Base-by-base conservation (phyloP, 345 rosid species). In the Eucalyptus viminalis region DNA sequence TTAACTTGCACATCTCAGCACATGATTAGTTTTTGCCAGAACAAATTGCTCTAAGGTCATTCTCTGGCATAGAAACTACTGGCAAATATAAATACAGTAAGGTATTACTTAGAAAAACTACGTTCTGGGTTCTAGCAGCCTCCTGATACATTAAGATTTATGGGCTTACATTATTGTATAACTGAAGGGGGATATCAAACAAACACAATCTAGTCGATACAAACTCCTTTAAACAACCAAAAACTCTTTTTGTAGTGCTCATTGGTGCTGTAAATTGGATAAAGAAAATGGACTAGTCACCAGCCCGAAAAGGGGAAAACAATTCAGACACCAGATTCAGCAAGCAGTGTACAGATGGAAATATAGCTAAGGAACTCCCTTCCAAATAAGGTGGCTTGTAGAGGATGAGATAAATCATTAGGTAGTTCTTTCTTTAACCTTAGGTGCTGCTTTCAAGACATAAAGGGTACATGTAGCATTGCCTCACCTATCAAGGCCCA, bases 401-500 rank as follows among this genome's bases (percentile, higher is more conserved):
- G 27, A 76, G 29, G 85, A 76, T 37, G 15, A 76, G 85, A 76
- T 76, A 76, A 40, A 40, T 19, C 27, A 40, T 34, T 19, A 34
- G 44, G 81, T 34, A 72, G 81, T 72, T 34, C 81, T 72, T 72
- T 72, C 81, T 72, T 72, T 72, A 9, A 19, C 47, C 29, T 44
- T 22, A 76, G 85, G 47, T 40, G 29, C 85, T 19, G 29, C 85
- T 76, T 76, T 76, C 85, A 40, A 76, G 22, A 76, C 85, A 40
- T 40, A 76, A 21, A 76, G 85, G 85, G 85, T 76, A 22, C 85
- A 76, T 22, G 47, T 40, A 76, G 85, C 47, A 21, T 43, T 21
- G 45, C 27, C 87, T 92, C 92, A 97, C 99, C 99, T 95, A 92
- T 94, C 96, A 92, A 98, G 99, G 86, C 99, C 99, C 92, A 98